Conservation (phyloP, 495 filamentous ascomycete genomes). For the Penicillium parvum region DNA sequence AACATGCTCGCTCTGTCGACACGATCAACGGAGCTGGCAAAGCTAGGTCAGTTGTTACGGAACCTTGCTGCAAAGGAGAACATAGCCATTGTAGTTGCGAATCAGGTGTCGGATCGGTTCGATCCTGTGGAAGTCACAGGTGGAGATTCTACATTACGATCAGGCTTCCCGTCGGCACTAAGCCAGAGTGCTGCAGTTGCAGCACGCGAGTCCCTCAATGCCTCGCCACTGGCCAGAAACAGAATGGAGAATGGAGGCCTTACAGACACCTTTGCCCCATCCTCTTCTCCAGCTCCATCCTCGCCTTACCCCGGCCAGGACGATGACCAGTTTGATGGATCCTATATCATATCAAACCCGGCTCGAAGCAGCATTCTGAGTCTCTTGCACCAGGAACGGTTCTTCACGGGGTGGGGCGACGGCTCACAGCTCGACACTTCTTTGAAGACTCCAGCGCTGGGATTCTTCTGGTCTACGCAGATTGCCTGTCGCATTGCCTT, state of each 20-base stretch:
- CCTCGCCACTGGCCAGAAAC: constrained; percentile 21
- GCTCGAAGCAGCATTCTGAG: constrained; percentile 49
- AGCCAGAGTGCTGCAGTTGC: constrained; percentile 10
- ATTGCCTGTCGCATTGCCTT: constrained; percentile 77
- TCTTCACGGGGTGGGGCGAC: constrained; percentile 93
- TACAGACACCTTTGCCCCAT: constrained; percentile 13
- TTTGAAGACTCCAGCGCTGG: constrained; percentile 80
- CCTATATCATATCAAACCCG: constrained; percentile 37
- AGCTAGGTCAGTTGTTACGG: constrained; percentile 71
- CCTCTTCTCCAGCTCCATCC: constrained; percentile 30
- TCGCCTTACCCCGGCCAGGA: constrained; percentile 33
- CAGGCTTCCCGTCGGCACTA: constrained; percentile 12
- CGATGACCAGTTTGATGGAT: constrained; percentile 35
- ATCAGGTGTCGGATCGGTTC: constrained; percentile 94
- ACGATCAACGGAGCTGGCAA: constrained; percentile 64
- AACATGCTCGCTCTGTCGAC: constrained; percentile 33
- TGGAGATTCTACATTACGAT: constrained; percentile 1
- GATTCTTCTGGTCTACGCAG: constrained; percentile 86
- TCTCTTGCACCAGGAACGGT: constrained; percentile 86
- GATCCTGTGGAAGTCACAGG: constrained; percentile 20
- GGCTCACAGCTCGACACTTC: constrained; percentile 12
- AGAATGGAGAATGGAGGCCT: constrained; percentile 1
- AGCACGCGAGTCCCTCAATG: constrained; percentile 15
- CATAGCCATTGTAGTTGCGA: constrained; percentile 84
- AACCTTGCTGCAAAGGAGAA: constrained; percentile 65